phyloP scores from a whole-genome alignment of 495 filamentous ascomycete genomes.

The Xanthoparmelia taractica region DNA sequence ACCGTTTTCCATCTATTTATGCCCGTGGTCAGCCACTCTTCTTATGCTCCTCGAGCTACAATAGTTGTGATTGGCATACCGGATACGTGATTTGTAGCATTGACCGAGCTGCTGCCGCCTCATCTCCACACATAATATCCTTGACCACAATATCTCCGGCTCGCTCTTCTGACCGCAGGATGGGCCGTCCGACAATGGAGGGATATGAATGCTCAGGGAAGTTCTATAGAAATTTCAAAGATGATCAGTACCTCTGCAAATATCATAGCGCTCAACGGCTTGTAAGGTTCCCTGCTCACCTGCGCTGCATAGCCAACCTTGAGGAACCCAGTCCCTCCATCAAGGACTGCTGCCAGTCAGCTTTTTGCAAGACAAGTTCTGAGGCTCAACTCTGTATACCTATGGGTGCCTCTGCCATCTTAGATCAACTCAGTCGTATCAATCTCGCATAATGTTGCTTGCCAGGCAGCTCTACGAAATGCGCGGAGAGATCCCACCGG shows the following conservation, averaged over 20 bases:
- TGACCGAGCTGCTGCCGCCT: constrained; percentile 87
- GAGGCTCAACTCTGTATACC: constrained; percentile 40
- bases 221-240: constrained; percentile 50
- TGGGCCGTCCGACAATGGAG: constrained; percentile 95
- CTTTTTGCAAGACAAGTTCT: neutral
- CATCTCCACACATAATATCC: constrained; percentile 99
- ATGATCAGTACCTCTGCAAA: constrained; percentile 2
- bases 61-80: constrained; percentile 39
- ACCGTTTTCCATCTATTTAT: constrained; percentile 87
- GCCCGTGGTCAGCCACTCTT: constrained; percentile 15
- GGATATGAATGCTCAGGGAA: constrained; percentile 98
- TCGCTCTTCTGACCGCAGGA: constrained; percentile 90
- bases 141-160: constrained; percentile 75
- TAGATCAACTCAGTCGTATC: constrained; percentile 5
- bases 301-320: constrained; percentile 97
- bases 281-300: constrained; percentile 37
- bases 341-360: constrained; percentile 65
- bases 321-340: constrained; percentile 99
- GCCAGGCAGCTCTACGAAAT: constrained; percentile 12
- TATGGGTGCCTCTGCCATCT: constrained; percentile 67
- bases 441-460: neutral
- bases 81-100: constrained; percentile 98
- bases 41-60: neutral
- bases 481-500: neutral
- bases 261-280: neutral